phyloP scores from a whole-genome alignment of 345 rosid genomes.

The Mangifera indica region DNA sequence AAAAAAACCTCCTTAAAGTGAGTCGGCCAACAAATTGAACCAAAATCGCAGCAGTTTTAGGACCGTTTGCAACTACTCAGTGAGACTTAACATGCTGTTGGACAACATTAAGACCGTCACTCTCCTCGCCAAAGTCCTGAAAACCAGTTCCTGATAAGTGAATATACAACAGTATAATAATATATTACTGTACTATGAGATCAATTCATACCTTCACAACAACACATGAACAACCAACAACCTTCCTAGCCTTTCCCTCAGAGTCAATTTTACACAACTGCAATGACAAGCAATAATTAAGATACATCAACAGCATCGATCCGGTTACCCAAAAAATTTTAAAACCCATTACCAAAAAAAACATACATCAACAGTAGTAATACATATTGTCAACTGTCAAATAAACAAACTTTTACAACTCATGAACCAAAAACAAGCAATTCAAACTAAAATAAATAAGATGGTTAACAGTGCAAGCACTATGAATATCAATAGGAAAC shows the following conservation, averaged over 20 bases:
- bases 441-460: too few species aligned
- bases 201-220: slow-evolving; percentile 65
- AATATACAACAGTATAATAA: background rate
- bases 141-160: background rate
- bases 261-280: slow-evolving; percentile 72
- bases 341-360: too few species aligned
- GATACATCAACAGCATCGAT: too few species aligned
- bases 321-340: too few species aligned
- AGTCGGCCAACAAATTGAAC: background rate
- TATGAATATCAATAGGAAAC: too few species aligned
- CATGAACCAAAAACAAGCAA: background rate
- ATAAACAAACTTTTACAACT: background rate
- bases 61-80: slow-evolving; percentile 19
- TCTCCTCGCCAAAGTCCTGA: slow-evolving; percentile 70
- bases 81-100: slow-evolving; percentile 51
- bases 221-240: slow-evolving; percentile 84
- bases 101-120: slow-evolving; percentile 48
- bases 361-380: background rate
- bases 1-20: slow-evolving; percentile 6
- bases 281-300: too few species aligned
- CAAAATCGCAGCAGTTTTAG: background rate
- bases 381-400: background rate
- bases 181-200: background rate
- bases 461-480: too few species aligned
- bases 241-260: slow-evolving; percentile 85